Percentiles rank a stretch among this genome's conserved stretches.
Conservation (phyloP, 2,329 filamentous ascomycete species). For the Claviceps pazoutovae region DNA sequence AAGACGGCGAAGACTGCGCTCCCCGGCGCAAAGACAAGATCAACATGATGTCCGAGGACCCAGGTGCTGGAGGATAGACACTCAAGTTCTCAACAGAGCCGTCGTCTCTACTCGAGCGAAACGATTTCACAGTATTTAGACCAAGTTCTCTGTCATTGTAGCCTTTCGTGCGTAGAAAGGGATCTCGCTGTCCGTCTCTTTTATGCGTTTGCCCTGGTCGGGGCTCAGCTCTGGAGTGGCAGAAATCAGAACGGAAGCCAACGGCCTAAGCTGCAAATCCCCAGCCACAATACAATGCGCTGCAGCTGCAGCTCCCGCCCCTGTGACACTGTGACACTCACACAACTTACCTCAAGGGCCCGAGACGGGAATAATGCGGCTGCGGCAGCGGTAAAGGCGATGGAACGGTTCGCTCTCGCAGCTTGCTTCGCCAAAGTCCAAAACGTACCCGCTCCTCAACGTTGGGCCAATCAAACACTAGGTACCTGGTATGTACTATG, state of each 20-base stretch:
- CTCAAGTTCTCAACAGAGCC: background rate
- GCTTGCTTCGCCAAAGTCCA: too few species aligned
- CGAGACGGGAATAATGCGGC: too few species aligned
- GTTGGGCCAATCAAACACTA: too few species aligned
- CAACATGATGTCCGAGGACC: slow-evolving; percentile 7
- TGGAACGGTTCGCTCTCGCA: too few species aligned
- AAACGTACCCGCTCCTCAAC: too few species aligned
- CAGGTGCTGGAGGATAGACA: background rate
- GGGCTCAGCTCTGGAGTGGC: background rate
- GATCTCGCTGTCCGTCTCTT: background rate
- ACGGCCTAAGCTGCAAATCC: background rate
- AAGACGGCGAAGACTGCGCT: background rate
- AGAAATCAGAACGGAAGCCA: background rate
- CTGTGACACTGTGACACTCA: too few species aligned
- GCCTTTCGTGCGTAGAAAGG: background rate
- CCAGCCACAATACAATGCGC: too few species aligned
- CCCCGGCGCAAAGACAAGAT: slow-evolving; percentile 6
- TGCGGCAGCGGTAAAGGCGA: too few species aligned
- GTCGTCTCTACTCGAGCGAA: background rate
- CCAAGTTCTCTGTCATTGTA: background rate
- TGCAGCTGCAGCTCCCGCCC: too few species aligned
- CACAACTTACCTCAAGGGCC: too few species aligned
- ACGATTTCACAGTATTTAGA: background rate
- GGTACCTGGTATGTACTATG: too few species aligned
- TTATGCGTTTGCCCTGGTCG: too few species aligned